Percentiles rank a stretch among this genome's conserved stretches.
These are phyloP conservation scores for Glycine tomentella DNA, from an alignment of 306 rosid genomes.

Conservation along the genomic window DNA sequence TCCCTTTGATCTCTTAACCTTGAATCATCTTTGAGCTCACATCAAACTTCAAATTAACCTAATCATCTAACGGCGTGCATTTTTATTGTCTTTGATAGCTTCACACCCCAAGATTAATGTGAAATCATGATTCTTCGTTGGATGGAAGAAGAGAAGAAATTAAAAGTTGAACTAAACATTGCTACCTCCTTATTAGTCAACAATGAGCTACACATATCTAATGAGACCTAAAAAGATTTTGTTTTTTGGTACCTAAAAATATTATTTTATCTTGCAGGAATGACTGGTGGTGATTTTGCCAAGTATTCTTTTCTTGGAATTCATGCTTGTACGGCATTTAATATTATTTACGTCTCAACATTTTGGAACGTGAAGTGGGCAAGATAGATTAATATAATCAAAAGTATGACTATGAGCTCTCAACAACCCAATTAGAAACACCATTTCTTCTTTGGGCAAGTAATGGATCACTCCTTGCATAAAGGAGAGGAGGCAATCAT, in stretches of 20 bases:
- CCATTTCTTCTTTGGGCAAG: conserved; percentile 53
- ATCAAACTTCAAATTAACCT: too few species aligned
- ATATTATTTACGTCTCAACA: conserved; percentile 6
- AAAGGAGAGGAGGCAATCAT: conserved; percentile 26
- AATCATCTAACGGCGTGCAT: background rate
- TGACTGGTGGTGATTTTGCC: conserved; percentile 31
- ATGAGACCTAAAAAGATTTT: background rate
- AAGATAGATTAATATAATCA: conserved; percentile 27
- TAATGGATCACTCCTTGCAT: conserved; percentile 52
- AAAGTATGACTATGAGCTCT: conserved; percentile 11
- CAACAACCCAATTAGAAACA: conserved; percentile 16
- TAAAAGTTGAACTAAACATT: background rate
- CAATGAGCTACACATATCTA: conserved; percentile 10
- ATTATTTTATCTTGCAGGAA: conserved; percentile 14
- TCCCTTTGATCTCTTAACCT: background rate
- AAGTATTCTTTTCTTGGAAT: conserved; percentile 40
- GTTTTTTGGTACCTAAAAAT: background rate
- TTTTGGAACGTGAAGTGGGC: conserved; percentile 37
- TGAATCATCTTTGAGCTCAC: background rate
- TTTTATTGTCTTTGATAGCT: background rate
- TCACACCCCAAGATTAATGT: background rate
- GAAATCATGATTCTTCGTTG: background rate
- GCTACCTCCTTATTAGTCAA: conserved; percentile 5
- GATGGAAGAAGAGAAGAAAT: background rate
- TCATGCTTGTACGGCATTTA: conserved; percentile 6